Conservation (phyloP, 176 grass and related monocot species). For the Phragmites australis region DNA sequence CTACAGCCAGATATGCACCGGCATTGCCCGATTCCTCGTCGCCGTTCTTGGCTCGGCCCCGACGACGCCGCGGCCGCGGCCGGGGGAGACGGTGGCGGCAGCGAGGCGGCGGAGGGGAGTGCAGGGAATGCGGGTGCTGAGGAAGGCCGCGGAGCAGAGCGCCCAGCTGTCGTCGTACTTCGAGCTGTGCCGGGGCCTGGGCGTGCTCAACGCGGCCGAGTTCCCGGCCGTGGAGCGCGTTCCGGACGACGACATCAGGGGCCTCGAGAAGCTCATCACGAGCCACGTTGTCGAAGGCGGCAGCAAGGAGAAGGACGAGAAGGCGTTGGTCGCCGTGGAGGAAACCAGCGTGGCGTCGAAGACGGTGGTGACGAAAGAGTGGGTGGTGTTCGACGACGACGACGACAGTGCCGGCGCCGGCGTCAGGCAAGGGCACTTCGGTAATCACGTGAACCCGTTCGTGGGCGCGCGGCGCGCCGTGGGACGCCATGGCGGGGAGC, state of each 20-base stretch:
- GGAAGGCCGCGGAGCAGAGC: conserved; percentile 62
- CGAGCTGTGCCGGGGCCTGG: conserved; percentile 63
- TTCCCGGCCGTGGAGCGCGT: conserved; percentile 69
- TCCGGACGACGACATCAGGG: conserved; percentile 71
- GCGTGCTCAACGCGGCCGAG: conserved; percentile 68
- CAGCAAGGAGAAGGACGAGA: conserved; percentile 23
- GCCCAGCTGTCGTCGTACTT: conserved; percentile 67
- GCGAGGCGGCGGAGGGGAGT: conserved; percentile 43
- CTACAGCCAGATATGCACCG: conserved; percentile 79
- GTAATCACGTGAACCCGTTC: conserved; percentile 53
- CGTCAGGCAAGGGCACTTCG: conserved; percentile 18
- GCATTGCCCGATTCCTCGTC: conserved; percentile 74
- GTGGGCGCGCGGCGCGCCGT: background rate
- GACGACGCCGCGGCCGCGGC: conserved; percentile 5
- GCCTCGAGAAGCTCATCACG: conserved; percentile 74
- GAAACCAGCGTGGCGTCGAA: conserved; percentile 12
- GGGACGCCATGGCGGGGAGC: background rate
- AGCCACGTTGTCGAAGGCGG: conserved; percentile 41
- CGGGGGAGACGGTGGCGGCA: conserved; percentile 17
- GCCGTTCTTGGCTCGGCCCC: conserved; percentile 47
- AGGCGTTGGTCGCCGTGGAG: conserved; percentile 33
- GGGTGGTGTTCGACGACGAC: conserved; percentile 87
- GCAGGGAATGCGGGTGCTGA: conserved; percentile 63
- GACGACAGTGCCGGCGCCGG: background rate
- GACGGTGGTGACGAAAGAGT: conserved; percentile 56